Evolutionary conservation across 2,329 filamentous ascomycete genomes (phyloP).

Genomic region (Penicillium sp.): DNA sequence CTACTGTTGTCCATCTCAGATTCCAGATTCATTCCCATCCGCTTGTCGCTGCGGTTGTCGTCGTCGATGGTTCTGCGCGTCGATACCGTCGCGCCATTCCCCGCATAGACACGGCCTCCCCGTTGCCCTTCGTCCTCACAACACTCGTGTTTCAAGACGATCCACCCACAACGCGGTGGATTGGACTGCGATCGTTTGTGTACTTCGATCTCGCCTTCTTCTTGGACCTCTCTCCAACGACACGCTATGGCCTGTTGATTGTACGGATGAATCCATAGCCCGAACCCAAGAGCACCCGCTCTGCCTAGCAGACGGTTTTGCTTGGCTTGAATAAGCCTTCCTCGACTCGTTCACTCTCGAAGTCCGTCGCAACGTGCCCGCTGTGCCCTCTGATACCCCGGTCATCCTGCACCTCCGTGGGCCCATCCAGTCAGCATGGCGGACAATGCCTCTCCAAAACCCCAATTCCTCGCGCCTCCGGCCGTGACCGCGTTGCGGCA

Average conservation of each 20-base stretch:
- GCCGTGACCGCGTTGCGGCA: conserved; percentile 45
- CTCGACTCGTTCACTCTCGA: conserved; percentile 14
- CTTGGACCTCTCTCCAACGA: conserved; percentile 7
- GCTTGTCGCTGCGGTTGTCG: conserved; percentile 19
- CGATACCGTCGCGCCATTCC: conserved; percentile 24
- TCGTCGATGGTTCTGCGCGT: conserved; percentile 25
- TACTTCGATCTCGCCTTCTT: not conserved
- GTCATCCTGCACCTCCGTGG: conserved; percentile 11
- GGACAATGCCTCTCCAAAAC: conserved; percentile 38
- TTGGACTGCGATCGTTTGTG: conserved; percentile 10
- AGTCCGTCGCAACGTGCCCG: conserved; percentile 1
- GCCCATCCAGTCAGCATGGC: conserved; percentile 38
- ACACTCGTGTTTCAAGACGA: conserved; percentile 2
- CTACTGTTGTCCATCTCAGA: conserved; percentile 13
- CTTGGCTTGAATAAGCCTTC: conserved; percentile 24
- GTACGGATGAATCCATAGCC: conserved; percentile 42
- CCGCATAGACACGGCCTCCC: conserved; percentile 24
- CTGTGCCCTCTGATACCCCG: conserved; percentile 2
- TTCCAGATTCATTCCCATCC: conserved; percentile 12
- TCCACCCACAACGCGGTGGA: conserved; percentile 6
- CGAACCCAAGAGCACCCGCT: conserved; percentile 41
- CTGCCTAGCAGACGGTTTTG: conserved; percentile 46
- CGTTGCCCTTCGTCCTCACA: conserved; percentile 22
- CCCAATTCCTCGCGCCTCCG: conserved; percentile 45
- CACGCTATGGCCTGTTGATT: conserved; percentile 42